Evolutionary conservation across 176 grass and related monocot species (phyloP).

Genomic region (Oryza coarctata): DNA sequence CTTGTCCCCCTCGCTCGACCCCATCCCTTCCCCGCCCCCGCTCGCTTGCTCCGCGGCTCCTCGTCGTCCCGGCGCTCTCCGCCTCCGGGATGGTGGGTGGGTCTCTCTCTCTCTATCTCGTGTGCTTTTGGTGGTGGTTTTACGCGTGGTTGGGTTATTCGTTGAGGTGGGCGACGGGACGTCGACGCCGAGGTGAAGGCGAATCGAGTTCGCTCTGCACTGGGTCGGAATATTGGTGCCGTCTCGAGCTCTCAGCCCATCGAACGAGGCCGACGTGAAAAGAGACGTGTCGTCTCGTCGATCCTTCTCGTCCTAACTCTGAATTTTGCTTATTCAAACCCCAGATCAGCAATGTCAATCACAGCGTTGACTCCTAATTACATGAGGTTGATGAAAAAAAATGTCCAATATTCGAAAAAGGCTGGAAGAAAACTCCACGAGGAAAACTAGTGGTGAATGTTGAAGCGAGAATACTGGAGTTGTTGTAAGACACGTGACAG

Average conservation of each 20-base stretch:
- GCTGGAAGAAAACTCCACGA: too few species aligned
- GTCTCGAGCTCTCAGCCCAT: not conserved
- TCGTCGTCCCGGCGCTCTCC: not conserved
- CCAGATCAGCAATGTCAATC: too few species aligned
- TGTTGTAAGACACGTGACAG: too few species aligned
- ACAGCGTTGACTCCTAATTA: too few species aligned
- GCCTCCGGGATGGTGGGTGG: not conserved
- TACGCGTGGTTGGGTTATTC: not conserved
- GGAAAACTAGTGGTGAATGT: too few species aligned
- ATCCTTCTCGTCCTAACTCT: not conserved
- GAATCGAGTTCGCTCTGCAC: not conserved
- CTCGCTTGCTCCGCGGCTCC: not conserved
- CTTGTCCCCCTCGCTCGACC: constrained; percentile 56
- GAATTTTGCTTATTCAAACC: too few species aligned
- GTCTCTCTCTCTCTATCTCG: too few species aligned
- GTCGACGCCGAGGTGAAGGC: not conserved
- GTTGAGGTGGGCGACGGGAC: not conserved
- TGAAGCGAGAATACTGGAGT: too few species aligned
- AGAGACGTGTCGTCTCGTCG: not conserved
- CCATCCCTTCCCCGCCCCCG: constrained; percentile 16
- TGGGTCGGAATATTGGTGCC: not conserved
- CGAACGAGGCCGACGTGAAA: not conserved
- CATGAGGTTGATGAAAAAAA: too few species aligned
- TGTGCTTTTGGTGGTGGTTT: not conserved
- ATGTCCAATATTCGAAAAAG: too few species aligned